A percentile compares a stretch with the other conserved stretches of the same genome.
These are phyloP conservation scores for Lippia alba DNA, from an alignment of 305 asterid species.

Conservation along the genomic window DNA sequence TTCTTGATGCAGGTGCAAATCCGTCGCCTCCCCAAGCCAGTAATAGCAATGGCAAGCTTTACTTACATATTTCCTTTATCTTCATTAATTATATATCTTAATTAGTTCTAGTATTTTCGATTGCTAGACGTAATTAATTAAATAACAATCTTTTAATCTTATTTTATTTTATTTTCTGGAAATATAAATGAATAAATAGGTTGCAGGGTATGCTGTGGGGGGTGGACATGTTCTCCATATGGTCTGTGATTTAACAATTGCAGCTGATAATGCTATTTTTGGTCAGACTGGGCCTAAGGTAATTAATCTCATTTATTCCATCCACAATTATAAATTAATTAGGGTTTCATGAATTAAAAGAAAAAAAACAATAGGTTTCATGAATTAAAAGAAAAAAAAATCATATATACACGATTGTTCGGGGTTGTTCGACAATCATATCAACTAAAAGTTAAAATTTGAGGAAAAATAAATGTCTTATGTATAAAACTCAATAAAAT, in stretches of 20 bases:
- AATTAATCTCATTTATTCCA: background rate
- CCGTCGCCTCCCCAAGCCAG: conserved; percentile 93
- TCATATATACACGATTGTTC: no score
- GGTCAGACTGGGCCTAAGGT: conserved; percentile 98
- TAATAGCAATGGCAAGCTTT: conserved; percentile 77
- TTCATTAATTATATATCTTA: background rate
- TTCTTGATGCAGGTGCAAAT: conserved; percentile 68
- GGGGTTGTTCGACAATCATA: no score
- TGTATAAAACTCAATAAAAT: no score
- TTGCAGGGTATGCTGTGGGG: conserved; percentile 96
- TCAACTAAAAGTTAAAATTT: no score
- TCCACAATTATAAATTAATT: no score
- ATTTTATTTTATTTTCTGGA: conserved; percentile 11
- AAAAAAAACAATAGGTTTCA: no score
- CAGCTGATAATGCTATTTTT: conserved; percentile 90
- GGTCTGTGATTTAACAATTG: conserved; percentile 94
- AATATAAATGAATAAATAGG: conserved; percentile 46
- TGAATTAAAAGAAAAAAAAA: no score
- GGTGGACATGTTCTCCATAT: conserved; percentile 97
- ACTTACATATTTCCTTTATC: background rate
- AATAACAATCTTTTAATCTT: background rate
- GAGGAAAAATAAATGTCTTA: no score
- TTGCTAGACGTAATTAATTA: background rate
- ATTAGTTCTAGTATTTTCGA: background rate
- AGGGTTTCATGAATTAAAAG: no score